phyloP scores from a whole-genome alignment of 176 grass and related monocot species.

The Canna indica region DNA sequence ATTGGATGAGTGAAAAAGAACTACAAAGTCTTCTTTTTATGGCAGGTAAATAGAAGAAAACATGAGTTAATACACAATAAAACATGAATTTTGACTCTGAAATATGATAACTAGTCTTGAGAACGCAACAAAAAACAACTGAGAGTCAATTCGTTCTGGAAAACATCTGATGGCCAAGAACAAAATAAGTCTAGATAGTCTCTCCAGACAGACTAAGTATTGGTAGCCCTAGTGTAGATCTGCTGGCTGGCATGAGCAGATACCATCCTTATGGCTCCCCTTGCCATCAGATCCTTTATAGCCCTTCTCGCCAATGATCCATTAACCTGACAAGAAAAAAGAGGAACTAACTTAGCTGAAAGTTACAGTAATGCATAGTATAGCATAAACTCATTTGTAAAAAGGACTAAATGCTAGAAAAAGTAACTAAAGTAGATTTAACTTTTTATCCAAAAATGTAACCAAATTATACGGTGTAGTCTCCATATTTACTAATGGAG shows the following conservation, averaged over 20 bases:
- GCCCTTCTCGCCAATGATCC: slow-evolving; percentile 10
- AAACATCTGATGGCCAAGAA: not conserved
- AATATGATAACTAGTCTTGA: not conserved
- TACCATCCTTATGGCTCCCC: slow-evolving; percentile 9
- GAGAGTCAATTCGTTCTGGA: not conserved
- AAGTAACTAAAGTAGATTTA: too few species aligned
- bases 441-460: too few species aligned
- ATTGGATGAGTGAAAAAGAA: too few species aligned
- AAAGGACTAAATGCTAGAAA: too few species aligned
- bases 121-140: not conserved
- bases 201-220: not conserved
- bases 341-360: not conserved
- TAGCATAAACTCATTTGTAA: not conserved
- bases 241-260: slow-evolving; percentile 14
- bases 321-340: slow-evolving; percentile 5
- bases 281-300: slow-evolving; percentile 17
- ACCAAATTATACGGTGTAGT: too few species aligned
- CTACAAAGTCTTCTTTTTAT: too few species aligned
- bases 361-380: not conserved
- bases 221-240: slow-evolving; percentile 18
- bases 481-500: too few species aligned
- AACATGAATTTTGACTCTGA: not conserved
- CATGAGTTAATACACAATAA: not conserved
- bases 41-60: too few species aligned
- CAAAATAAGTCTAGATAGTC: not conserved